Evolutionary conservation across 129 eudicot genomes (phyloP), one percentile per base, ranked within the genome.

Genomic region (Scalesia atractyloides): DNA sequence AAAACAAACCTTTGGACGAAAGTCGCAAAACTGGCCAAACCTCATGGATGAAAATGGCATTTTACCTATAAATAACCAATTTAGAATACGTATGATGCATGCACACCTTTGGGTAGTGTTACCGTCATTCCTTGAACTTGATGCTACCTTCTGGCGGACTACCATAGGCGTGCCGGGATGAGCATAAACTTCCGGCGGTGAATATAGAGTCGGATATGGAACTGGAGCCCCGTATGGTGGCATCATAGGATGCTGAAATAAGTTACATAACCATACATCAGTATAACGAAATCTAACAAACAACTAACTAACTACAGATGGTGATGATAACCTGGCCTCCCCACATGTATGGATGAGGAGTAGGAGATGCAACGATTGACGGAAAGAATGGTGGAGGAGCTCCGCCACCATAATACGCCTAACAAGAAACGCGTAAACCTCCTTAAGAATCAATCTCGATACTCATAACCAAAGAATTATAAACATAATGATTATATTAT

Each of bases 291-390:
- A 51, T 18, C 20, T 19, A 73, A 37, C 56, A 1, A 5, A 60
- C 18, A 43, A 78, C 19, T 58, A 43, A 78, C 19, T 58, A 41
- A 41, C 46, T 41, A 4, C 22, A 0, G 18, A 30, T 5, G 3
- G 49, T 64, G 69, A 54, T 49, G 70, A 56, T 79, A 30, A 94
- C 98, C 98, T 94, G 98, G 73, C 87, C 87, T 48, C 90, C 96
- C 98, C 97, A 90, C 88, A 94, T 72, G 76, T 85, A 94, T 19
- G 97, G 97, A 81, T 90, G 97, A n/a, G 98, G 96, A 81, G 90
- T 74, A 5, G 97, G 96, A 82, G 96, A 82, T 66, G 91, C 84
- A 70, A 92, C 95, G 66, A 88, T 70, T 49, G 98, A 80, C 68
- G 97, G 87, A 68, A 80, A 89, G 66, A 93, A 89, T 9, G 98